Conservation (phyloP, 345 rosid genomes). For the Linum usitatissimum region DNA sequence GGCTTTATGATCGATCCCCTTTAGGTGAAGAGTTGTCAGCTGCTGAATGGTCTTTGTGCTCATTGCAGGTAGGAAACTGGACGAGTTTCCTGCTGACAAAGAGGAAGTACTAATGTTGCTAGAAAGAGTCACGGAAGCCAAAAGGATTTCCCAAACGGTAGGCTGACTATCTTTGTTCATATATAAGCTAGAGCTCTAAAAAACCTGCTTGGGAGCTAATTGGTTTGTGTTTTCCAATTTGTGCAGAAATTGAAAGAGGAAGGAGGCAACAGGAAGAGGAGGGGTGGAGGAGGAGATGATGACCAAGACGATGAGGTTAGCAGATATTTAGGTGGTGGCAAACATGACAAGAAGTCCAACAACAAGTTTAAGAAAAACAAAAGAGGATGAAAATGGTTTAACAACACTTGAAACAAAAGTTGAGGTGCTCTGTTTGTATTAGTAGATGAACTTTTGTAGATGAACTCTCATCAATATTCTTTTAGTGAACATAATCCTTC, state of each 20-base stretch:
- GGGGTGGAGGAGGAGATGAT: conserved; percentile 36
- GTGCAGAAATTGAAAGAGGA: conserved; percentile 51
- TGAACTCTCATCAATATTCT: too few relatives aligned
- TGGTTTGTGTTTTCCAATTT: background rate
- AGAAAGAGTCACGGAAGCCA: conserved; percentile 62
- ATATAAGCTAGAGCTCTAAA: background rate
- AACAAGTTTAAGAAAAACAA: conserved; percentile 10
- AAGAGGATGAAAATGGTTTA: too few relatives aligned
- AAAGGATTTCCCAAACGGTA: conserved; percentile 54
- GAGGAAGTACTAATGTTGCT: conserved; percentile 60
- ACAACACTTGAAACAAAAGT: too few relatives aligned
- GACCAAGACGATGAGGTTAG: conserved; percentile 50
- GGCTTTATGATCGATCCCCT: background rate
- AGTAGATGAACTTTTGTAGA: too few relatives aligned
- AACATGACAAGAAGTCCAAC: conserved; percentile 24
- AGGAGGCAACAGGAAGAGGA: conserved; percentile 34
- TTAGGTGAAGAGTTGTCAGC: too few relatives aligned
- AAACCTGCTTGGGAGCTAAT: too few relatives aligned
- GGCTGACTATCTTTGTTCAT: background rate
- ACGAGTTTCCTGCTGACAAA: conserved; percentile 58
- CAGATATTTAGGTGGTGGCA: conserved; percentile 32
- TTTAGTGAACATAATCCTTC: too few relatives aligned
- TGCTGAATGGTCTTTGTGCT: background rate
- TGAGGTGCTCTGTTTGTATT: too few relatives aligned
- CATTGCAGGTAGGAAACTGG: conserved; percentile 63